Conservation (phyloP, 2,329 filamentous ascomycete species). For the Aspergillus intermedius region DNA sequence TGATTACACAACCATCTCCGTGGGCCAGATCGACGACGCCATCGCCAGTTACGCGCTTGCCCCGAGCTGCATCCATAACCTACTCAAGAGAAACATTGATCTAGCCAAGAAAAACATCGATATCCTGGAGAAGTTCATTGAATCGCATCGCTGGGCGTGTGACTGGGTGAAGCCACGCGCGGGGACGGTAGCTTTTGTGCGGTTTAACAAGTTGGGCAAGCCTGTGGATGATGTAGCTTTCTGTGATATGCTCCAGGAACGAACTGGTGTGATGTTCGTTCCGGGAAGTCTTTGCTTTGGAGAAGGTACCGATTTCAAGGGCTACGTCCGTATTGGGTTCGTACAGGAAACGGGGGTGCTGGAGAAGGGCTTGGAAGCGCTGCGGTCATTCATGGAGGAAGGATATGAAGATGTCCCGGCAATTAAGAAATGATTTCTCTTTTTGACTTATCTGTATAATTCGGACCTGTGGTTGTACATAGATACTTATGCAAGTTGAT, state of each 20-base stretch:
- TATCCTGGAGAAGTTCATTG: slow-evolving; percentile 61
- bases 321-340: slow-evolving; percentile 72
- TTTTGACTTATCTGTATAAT: background rate
- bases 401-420: slow-evolving; percentile 47
- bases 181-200: slow-evolving; percentile 73
- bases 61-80: slow-evolving; percentile 54
- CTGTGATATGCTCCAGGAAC: slow-evolving; percentile 60
- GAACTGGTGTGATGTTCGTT: slow-evolving; percentile 66
- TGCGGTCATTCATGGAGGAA: slow-evolving; percentile 51
- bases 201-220: slow-evolving; percentile 56
- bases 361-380: slow-evolving; percentile 55
- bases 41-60: slow-evolving; percentile 70
- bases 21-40: slow-evolving; percentile 74
- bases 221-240: slow-evolving; percentile 67
- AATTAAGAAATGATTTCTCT: slow-evolving; percentile 13
- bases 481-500: too few relatives aligned
- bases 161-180: slow-evolving; percentile 69
- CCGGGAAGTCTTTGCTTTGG: slow-evolving; percentile 73
- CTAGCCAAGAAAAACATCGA: slow-evolving; percentile 63
- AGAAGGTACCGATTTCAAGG: slow-evolving; percentile 56
- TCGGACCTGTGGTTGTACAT: too few relatives aligned
- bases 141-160: slow-evolving; percentile 56
- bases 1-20: slow-evolving; percentile 81
- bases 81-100: slow-evolving; percentile 58
- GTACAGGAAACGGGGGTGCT: slow-evolving; percentile 66